Evolutionary conservation across 805 yeast species (phyloP).

Genomic region (Barnettozyma vustinii): DNA sequence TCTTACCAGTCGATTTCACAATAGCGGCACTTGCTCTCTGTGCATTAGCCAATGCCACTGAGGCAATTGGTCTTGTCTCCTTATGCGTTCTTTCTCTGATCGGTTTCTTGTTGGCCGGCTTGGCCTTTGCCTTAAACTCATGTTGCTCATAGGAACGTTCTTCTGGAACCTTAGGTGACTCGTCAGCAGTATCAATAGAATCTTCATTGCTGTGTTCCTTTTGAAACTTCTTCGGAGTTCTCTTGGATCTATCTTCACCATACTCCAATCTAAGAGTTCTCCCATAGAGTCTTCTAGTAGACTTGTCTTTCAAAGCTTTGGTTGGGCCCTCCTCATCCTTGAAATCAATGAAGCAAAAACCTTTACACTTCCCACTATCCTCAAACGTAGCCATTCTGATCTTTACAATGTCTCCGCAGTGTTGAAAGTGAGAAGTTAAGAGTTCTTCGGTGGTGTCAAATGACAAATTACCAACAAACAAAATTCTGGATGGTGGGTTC

Average conservation of each 20-base stretch:
- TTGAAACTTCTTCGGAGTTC: slow-evolving; percentile 32
- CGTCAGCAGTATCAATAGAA: neutral
- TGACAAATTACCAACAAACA: slow-evolving; percentile 90
- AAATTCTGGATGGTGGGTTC: slow-evolving; percentile 82
- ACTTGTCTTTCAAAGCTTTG: slow-evolving; percentile 68
- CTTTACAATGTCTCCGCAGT: slow-evolving; percentile 80
- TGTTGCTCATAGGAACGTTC: slow-evolving; percentile 10
- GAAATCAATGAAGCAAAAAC: slow-evolving; percentile 91
- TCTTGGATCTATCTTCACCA: slow-evolving; percentile 91
- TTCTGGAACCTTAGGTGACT: slow-evolving; percentile 11
- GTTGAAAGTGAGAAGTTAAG: slow-evolving; percentile 77
- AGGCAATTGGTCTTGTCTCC: slow-evolving; percentile 44
- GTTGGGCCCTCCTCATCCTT: slow-evolving; percentile 77
- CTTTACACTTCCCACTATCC: slow-evolving; percentile 94
- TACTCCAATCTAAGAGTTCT: slow-evolving; percentile 80
- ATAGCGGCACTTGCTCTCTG: slow-evolving; percentile 87
- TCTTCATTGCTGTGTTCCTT: slow-evolving; percentile 20
- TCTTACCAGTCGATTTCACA: slow-evolving; percentile 87
- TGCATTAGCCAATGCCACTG: slow-evolving; percentile 82
- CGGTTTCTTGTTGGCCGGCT: slow-evolving; percentile 21
- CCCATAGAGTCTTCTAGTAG: slow-evolving; percentile 60
- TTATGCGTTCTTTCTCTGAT: slow-evolving; percentile 22
- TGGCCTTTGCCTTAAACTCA: slow-evolving; percentile 12
- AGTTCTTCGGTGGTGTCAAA: slow-evolving; percentile 85
- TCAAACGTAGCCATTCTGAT: slow-evolving; percentile 98